phyloP scores from a whole-genome alignment of 2,329 filamentous ascomycete species.

The Calonectria pauciramosa region DNA sequence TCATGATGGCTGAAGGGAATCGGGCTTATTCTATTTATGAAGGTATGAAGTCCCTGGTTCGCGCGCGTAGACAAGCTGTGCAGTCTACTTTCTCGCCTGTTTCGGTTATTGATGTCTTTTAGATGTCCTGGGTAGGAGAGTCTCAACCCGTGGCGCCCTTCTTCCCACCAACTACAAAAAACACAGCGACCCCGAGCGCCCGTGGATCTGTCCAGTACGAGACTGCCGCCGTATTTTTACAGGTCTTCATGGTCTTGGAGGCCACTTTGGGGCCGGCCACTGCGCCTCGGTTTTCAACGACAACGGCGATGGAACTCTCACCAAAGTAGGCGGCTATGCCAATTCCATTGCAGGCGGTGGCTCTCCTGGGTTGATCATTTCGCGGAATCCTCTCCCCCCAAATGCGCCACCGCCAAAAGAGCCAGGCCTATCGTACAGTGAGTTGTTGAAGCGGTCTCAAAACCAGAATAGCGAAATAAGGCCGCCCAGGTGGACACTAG shows the following conservation, averaged over 20 bases:
- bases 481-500: not conserved
- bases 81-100: not conserved
- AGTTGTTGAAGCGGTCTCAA: constrained; percentile 20
- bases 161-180: constrained; percentile 51
- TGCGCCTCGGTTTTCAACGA: constrained; percentile 52
- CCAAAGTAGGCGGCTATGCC: constrained; percentile 45
- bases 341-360: constrained; percentile 31
- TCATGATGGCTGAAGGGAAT: constrained; percentile 32
- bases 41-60: constrained; percentile 21
- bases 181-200: constrained; percentile 37
- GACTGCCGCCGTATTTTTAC: constrained; percentile 50
- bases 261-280: constrained; percentile 46
- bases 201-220: constrained; percentile 55
- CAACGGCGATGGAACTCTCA: constrained; percentile 57
- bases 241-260: constrained; percentile 38
- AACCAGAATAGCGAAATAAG: not conserved
- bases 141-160: constrained; percentile 46
- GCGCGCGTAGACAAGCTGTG: not conserved
- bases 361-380: constrained; percentile 48
- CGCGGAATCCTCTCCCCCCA: constrained; percentile 40
- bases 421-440: constrained; percentile 29
- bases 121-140: constrained; percentile 26
- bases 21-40: constrained; percentile 35
- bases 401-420: constrained; percentile 36
- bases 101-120: constrained; percentile 19